These are phyloP conservation scores for Cystofilobasidium capitatum DNA, from an alignment of 768 basidiomycete species.

Conservation along the genomic window DNA sequence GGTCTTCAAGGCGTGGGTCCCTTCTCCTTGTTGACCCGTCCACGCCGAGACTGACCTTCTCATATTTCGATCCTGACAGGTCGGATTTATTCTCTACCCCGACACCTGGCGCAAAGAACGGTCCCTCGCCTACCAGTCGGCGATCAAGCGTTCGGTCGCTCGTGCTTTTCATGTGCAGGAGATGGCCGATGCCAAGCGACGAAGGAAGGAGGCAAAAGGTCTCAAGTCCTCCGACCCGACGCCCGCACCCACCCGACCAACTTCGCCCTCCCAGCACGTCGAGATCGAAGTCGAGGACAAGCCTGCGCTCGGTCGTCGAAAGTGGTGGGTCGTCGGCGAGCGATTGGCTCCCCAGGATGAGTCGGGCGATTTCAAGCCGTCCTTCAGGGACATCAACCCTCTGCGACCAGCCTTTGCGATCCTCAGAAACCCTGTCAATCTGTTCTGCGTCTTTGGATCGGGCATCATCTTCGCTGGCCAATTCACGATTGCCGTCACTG, in stretches of 20 bases:
- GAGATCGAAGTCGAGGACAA: conserved; percentile 29
- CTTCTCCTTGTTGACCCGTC: neutral
- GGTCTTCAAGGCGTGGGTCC: conserved; percentile 45
- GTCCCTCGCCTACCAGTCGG: conserved; percentile 65
- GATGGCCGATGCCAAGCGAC: conserved; percentile 31
- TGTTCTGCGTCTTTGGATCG: conserved; percentile 48
- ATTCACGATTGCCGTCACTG: conserved; percentile 65
- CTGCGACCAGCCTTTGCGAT: conserved; percentile 54
- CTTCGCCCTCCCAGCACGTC: conserved; percentile 20
- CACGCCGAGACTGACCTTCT: neutral
- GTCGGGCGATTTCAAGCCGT: conserved; percentile 45
- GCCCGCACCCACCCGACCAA: conserved; percentile 30
- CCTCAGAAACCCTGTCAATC: conserved; percentile 56
- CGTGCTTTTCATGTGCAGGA: conserved; percentile 33
- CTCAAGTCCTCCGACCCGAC: conserved; percentile 30
- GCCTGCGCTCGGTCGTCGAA: conserved; percentile 22
- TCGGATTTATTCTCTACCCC: conserved; percentile 22
- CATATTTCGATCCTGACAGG: neutral
- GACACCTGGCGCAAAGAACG: conserved; percentile 41
- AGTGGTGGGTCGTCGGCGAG: conserved; percentile 28
- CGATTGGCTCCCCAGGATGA: conserved; percentile 20
- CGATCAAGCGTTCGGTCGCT: conserved; percentile 45
- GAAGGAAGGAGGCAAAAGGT: conserved; percentile 30
- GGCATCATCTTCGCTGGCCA: conserved; percentile 63
- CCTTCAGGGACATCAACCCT: conserved; percentile 66